Base-by-base conservation (phyloP, 2,329 filamentous ascomycete species). In the Fusarium sp. region DNA sequence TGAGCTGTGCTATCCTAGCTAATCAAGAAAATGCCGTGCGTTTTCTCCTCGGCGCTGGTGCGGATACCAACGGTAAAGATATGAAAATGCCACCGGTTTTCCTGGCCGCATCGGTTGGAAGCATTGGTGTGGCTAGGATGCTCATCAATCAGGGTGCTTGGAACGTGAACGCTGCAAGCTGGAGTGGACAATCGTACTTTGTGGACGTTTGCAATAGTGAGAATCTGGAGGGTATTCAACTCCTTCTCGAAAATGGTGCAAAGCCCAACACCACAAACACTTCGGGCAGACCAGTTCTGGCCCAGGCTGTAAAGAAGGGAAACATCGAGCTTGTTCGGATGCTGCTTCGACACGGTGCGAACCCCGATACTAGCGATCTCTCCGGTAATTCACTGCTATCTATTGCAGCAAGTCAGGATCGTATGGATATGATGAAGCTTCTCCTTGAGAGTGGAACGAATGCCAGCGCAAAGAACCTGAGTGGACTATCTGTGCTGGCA, bases 391-490 rank as follows among this genome's bases (percentile, higher is more conserved):
- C 77, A 1, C 50, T 81, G 12, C 67, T 82, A 2, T 70, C 73
- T 2, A 60, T 80, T 15, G 81, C 80, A 1, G 59, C 77, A 9
- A 67, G 73, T 20, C 74, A 77, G 52, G 68, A 74, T 10, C 67
- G 75, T 32, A 61, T 56, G 59, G 77, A 79, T n/a, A 77, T 83
- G 67, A 70, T 78, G 20, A 71, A 77, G 5, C 61, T 80, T 2
- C 77, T 84, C 4, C 71, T 84, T 3, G 73, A 77, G 10, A 74
- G 75, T 15, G 82, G 83, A 1, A 81, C 80, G 5, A 77, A 80
- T 26, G 48, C 75, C 2, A 73, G 79, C 23, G 70, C 70, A 2
- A 76, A 74, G 17, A 78, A 77, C 4, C 45, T 78, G 5, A 75
- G 73, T 0, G 82, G 82, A 14, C 59, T 73, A 1, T 76, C 78